Evolutionary conservation across 2,329 filamentous ascomycete genomes (phyloP).

Genomic region (Exophiala alcalophila): DNA sequence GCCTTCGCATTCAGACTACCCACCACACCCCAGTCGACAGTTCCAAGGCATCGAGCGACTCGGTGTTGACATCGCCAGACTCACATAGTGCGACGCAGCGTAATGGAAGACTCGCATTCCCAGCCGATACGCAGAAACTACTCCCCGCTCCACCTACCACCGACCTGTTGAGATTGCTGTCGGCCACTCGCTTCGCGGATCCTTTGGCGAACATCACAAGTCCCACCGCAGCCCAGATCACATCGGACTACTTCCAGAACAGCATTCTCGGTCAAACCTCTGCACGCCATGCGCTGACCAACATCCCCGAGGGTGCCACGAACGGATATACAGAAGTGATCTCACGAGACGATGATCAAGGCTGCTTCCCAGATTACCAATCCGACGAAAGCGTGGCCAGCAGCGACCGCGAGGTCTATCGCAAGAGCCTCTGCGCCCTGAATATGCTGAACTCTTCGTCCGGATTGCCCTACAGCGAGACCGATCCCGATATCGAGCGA

Average conservation of each 20-base stretch:
- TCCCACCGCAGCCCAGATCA: slow-evolving; percentile 19
- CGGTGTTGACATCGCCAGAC: slow-evolving; percentile 5
- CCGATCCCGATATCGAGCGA: slow-evolving; percentile 13
- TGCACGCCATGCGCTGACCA: slow-evolving; percentile 21
- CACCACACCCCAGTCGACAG: slow-evolving; percentile 11
- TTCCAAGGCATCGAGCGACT: slow-evolving; percentile 2
- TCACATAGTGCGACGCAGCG: slow-evolving; percentile 17
- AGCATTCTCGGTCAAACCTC: slow-evolving; percentile 23
- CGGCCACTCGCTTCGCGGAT: slow-evolving; percentile 12
- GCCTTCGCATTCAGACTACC: slow-evolving; percentile 4
- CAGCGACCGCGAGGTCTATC: slow-evolving; percentile 26
- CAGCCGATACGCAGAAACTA: slow-evolving; percentile 15
- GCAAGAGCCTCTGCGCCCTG: slow-evolving; percentile 23
- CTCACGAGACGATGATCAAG: not conserved
- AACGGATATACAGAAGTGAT: slow-evolving; percentile 5
- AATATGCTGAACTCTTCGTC: slow-evolving; percentile 21
- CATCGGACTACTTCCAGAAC: slow-evolving; percentile 19
- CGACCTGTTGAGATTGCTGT: too few relatives aligned
- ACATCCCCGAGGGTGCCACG: slow-evolving; percentile 23
- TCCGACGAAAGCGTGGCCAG: slow-evolving; percentile 23
- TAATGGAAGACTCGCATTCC: not conserved
- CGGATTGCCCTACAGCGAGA: slow-evolving; percentile 12
- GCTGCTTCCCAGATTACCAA: slow-evolving; percentile 3
- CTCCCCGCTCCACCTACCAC: slow-evolving; percentile 19
- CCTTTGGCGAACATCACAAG: slow-evolving; percentile 12